These are phyloP conservation scores for Cryphonectria nitschkei DNA, from an alignment of 2,329 filamentous ascomycete genomes.

Conservation along the genomic window DNA sequence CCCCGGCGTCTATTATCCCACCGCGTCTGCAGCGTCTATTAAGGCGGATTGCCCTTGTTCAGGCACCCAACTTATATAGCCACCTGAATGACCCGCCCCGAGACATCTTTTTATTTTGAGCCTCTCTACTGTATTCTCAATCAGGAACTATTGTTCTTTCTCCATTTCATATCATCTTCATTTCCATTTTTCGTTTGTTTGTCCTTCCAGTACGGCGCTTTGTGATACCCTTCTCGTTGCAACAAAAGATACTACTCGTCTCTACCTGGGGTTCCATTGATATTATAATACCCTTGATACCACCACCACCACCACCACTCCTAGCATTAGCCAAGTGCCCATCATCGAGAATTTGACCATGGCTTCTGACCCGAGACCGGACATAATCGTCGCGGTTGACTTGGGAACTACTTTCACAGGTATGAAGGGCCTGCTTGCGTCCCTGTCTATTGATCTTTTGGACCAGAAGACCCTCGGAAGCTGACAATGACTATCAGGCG, in stretches of 20 bases:
- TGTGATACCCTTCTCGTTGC: constrained; percentile 11
- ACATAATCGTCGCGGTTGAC: constrained; percentile 48
- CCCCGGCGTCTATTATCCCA: constrained; percentile 22
- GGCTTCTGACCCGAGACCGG: constrained; percentile 33
- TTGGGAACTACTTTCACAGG: constrained; percentile 53
- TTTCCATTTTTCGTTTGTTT: not conserved
- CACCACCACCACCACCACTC: not conserved
- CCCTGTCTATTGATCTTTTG: not conserved
- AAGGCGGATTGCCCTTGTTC: constrained; percentile 22
- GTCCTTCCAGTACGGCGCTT: not conserved
- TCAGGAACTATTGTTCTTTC: not conserved
- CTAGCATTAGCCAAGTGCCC: not conserved
- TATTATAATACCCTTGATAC: constrained; percentile 16
- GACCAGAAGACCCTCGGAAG: too few species aligned
- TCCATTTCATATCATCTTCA: not conserved
- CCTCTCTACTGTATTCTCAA: not conserved
- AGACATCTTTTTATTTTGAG: not conserved
- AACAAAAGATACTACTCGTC: not conserved
- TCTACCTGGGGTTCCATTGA: not conserved
- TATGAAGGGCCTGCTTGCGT: constrained; percentile 27
- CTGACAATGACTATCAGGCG: constrained; percentile 37
- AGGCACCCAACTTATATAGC: constrained; percentile 12
- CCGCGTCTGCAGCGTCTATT: constrained; percentile 21
- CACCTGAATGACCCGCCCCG: not conserved
- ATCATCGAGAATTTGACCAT: constrained; percentile 4